These are phyloP conservation scores for Ophiocordyceps camponoti-saundersi DNA, from an alignment of 2,329 filamentous ascomycete genomes.

Conservation along the genomic window DNA sequence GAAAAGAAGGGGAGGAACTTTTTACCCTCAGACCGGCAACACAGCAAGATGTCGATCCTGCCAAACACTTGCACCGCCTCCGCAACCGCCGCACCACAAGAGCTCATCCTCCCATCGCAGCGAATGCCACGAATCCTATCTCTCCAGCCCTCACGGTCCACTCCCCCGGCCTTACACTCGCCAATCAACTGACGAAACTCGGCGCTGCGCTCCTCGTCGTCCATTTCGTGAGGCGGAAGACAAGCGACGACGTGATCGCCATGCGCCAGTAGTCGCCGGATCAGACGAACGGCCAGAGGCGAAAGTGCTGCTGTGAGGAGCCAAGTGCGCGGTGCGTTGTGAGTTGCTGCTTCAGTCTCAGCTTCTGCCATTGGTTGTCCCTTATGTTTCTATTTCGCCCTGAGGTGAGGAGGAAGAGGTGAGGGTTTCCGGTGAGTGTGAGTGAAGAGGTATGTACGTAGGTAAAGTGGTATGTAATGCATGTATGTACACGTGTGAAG, in stretches of 20 bases:
- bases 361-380: constrained; percentile 11
- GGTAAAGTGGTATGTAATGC: too few relatives aligned
- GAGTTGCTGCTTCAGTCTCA: constrained; percentile 30
- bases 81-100: constrained; percentile 74
- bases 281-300: constrained; percentile 68
- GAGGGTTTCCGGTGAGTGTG: not conserved
- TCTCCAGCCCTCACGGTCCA: constrained; percentile 61
- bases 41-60: constrained; percentile 76
- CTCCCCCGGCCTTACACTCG: constrained; percentile 44
- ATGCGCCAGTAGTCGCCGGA: constrained; percentile 68
- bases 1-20: not conserved
- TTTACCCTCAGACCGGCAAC: constrained; percentile 74
- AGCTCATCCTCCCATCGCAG: constrained; percentile 47
- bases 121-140: constrained; percentile 53
- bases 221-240: constrained; percentile 61
- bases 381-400: constrained; percentile 1
- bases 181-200: constrained; percentile 70
- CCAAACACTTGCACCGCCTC: constrained; percentile 75
- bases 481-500: too few relatives aligned
- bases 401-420: not conserved
- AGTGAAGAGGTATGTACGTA: too few relatives aligned
- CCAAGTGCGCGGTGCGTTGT: constrained; percentile 75
- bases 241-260: constrained; percentile 84
- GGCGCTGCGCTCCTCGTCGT: constrained; percentile 56
- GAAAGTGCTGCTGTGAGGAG: constrained; percentile 77